Base-by-base conservation (phyloP, 192 early-diverging fungal species). In the Gryganskiella cystojenkinii region DNA sequence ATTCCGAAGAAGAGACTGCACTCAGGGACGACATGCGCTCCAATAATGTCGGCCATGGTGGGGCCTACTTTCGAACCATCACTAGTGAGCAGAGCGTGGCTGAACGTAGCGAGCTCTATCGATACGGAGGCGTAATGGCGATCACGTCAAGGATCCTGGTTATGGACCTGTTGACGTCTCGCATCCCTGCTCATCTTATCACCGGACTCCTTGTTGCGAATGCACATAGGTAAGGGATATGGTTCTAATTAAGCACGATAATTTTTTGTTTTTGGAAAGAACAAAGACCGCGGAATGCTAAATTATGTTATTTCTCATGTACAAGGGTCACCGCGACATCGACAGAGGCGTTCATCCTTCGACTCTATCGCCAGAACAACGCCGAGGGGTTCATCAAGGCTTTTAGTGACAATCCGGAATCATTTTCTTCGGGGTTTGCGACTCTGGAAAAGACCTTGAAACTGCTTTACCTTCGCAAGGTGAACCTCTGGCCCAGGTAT, bases 401-500 rank as follows among this genome's bases (percentile, higher is more conserved):
- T 0, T 92, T 99, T 53, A 94, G 94, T 40, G 96, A 98, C 59
- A 80, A 86, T 20, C 95, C 97, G 10, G 93, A 95, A 59, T 58
- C 87, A 0, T 93, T 99, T 64, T 86, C 87, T 1, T 61, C 85
- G 60, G 95, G 95, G 25, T 92, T 97, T 65, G 90, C 92, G 53
- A 96, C 96, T 24, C 72, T 98, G 9, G 95, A 98, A 62, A 93
- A 93, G 80, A 90, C 89, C 9, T 80, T 99, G 58, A 93, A 93
- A 70, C 84, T 85, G 7, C 87, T 99, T 6, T 90, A 90, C 15
- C 64, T 97, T 30, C 81, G 96, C 6, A 90, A 92, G 52, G 93
- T 95, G 9, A 91, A 92, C 35, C 69, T 98, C 30, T 98, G 94
- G 94, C 98, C 98, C 30, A 69, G 96, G 91, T 91, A n/a, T n/a